Base-by-base conservation (phyloP, 306 rosid species). In the Cucurbita pepo region DNA sequence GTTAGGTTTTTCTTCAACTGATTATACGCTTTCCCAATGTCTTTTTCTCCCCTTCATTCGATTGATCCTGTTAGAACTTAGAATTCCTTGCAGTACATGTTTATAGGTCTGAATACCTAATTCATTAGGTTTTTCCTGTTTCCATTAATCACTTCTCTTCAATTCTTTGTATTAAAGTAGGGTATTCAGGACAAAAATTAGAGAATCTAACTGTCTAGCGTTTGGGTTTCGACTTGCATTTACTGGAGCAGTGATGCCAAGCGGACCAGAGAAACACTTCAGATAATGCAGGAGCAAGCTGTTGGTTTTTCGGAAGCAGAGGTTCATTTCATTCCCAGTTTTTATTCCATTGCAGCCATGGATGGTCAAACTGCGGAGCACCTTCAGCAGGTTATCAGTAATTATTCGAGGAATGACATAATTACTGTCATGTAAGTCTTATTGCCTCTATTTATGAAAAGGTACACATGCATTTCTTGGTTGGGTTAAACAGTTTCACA, bases 361-460 rank as follows among this genome's bases (percentile, higher is more conserved):
- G 98, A 94, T 77, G 98, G 98, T n/a, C 98, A 94, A 83, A 94
- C 98, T 4, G 98, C 98, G 8, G 94, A 87, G 82, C 98, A 94
- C 81, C 93, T 94, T 76, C 98, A 87, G 63, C 86, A 81, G 65
- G 77, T 83, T 80, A 87, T 94, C 77, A 84, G 91, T 82, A 83
- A 44, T 79, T 87, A 87, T 81, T 83, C 98, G 65, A 83, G 79
- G 81, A 90, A 90, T 80, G 96, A 90, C 76, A 85, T 90, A 65
- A 72, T 85, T 74, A 93, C 97, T 4, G 73, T 90, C 77, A 93
- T 93, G 97, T 93, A 84, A 88, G 97, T 64, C 54, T 44, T 48
- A 61, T 73, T 62, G 56, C 16, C 54, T 50, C 72, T 34, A 19
- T 48, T n/a, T 71, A 18, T 51, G 61, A 71, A 37, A 41, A 10